Evolutionary conservation across 2,329 filamentous ascomycete genomes (phyloP), one percentile per base, ranked within the genome.

Genomic region (Fusarium cicatricum): DNA sequence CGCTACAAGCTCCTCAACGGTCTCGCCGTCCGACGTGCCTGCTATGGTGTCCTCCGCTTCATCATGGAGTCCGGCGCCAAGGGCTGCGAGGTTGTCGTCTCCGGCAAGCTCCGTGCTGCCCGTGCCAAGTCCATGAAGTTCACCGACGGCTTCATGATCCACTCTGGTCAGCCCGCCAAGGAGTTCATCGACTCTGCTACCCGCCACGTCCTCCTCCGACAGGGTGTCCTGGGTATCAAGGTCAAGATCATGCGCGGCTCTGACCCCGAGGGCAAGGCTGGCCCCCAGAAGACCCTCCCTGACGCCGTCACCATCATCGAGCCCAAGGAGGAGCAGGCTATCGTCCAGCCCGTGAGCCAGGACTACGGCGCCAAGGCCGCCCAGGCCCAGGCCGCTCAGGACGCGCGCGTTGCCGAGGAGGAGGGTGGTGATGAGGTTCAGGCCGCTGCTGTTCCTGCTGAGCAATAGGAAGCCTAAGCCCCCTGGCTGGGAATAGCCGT

Each of bases 91-190:
- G 95, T 99, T 70, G 95, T 99, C 78, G 95, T 99, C 71, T 97
- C 92, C 72, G 95, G 95, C 81, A 99, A 99, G 90, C 91, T 99
- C 74, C 90, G 95, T 78, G 95, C 95, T 80, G 95, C 95, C 76
- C 92, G 95, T 86, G 95, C 95, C 82, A 99, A 99, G 92, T 92
- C 87, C 85, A 99, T 99, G 95, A 99, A 99, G 90, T 99, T 99
- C 90, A 99, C 95, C 82, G 93, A 99, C 82, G 95, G 95, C 80
- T 99, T 99, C 92, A 99, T 99, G 95, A 99, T 99, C 84, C 95
- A 99, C 91, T 99, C 95, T 76, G 95, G 95, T 84, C 95, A 99
- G 82, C 95, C 95, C 77, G 95, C 94, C 77, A 94, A 96, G 84
- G 95, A 99, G 85, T 99, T 99, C 86, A 99, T 99, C 80, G 95